Base-by-base conservation (phyloP, 2,329 filamentous ascomycete species). In the Ascochyta lentis region DNA sequence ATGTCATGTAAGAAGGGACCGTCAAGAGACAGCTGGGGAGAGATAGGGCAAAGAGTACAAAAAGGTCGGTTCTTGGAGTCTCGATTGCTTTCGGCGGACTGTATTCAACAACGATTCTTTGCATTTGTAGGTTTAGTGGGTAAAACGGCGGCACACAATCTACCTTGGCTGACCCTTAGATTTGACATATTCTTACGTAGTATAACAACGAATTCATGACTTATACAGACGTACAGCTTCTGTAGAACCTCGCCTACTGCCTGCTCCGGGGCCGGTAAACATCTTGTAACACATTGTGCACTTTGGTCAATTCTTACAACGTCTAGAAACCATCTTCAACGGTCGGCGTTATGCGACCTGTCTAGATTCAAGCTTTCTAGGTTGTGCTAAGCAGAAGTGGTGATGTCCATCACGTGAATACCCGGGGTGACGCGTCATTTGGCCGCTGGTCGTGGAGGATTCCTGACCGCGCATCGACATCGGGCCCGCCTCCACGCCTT, bases 1-100 rank as follows among this genome's bases (percentile, higher is more conserved):
- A 67, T 42, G 37, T 53, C 24, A 49, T 67, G 50, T 68, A 43
- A 62, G 1, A n/a, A 5, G 15, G 15, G 40, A 12, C 29, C 15
- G 3, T 19, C 15, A 9, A 35, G 33, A 16, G 12, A 7, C 10
- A n/a, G 3, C 16, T 15, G 6, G 10, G 22, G 31, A 3, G 6
- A 5, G 15, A 8, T 9, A 13, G n/a, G 13, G 4, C n/a, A 9
- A n/a, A n/a, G 26, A 23, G 12, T 26, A 42, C 15, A 13, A 27
- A 37, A 22, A 22, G 6, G n/a, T 26, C 15, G 22, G 33, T 19
- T 33, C 15, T 23, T 23, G 15, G 33, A 26, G 19, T 27, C 1
- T 7, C 22, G n/a, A 12, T 34, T 16, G 2, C 24, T 33, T 26
- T 44, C 13, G 26, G 19, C 37, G 26, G 3, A 2, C 19, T 27